Evolutionary conservation across 768 basidiomycete genomes (phyloP), one percentile per base, ranked within the genome.

Genomic region (Tephrocybe sp.): DNA sequence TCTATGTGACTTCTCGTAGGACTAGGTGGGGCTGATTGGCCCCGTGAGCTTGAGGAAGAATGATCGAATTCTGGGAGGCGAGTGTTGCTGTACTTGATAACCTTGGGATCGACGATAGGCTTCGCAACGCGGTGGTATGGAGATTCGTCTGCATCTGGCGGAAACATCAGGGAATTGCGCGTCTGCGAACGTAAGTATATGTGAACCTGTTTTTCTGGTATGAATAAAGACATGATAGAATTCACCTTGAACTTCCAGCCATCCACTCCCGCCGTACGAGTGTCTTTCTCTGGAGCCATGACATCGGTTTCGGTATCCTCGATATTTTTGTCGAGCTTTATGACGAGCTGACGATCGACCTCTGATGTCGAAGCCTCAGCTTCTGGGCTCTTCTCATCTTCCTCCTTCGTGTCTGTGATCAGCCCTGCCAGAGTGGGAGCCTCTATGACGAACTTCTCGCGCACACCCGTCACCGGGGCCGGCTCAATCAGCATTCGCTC

Each of bases 101-200:
- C 70, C 58, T 80, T 87, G 2, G 82, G 76, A 50, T 78, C 75
- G 5, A 63, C 54, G 19, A 53, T 53, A 21, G 38, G 53, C 34
- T 63, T 73, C 28, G 65, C 49, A 43, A 67, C 66, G 3, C 70
- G 67, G 62, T 85, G 78, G 60, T 93, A 90, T 1, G 92, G 90
- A 18, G 87, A 82, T 37, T 81, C 75, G 63, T 99, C 89, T 22
- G 91, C 92, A 60, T 97, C 97, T 1, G 97, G 95, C 0, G 87
- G 64, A 62, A 98, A 99, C 92, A 97, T 97, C 45, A 99, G 75
- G 3, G 90, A 85, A 69, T 99, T 99, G 50, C 97, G 85, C 22
- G 92, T 79, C 94, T 97, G 58, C 18, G n/a, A n/a, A n/a, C n/a
- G n/a, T n/a, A n/a, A n/a, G n/a, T n/a, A n/a, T n/a, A n/a, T n/a